Base-by-base conservation (phyloP, 1,284 basidiomycete species). In the Marasmius tenuissimus region DNA sequence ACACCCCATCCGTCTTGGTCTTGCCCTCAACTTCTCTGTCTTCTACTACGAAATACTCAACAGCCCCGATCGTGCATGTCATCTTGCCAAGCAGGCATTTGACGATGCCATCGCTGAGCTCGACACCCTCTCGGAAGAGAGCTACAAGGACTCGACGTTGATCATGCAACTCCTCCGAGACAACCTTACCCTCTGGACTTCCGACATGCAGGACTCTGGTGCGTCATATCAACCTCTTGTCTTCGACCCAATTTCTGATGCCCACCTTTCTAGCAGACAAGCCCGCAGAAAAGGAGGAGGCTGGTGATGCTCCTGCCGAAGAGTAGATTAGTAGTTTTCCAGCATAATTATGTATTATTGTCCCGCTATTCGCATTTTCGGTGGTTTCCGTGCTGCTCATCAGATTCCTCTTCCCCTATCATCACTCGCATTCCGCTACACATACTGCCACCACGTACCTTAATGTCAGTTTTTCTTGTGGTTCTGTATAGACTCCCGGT, bases 1-100 rank as follows among this genome's bases (percentile, higher is more conserved):
- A 71, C 97, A 99, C 85, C 97, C 97, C 70, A 99, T 99, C 81
- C 96, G 97, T 76, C 93, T 99, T 67, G 97, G 97, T 81, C 93
- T 99, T 62, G 97, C 97, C 56, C 87, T 99, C 75, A 99, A 99
- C 90, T 99, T 99, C 88, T 98, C 96, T 65, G 97, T 99, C 63
- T 99, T 99, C 87, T 99, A 99, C 90, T 99, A 98, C 84, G 97
- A 99, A 82, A 98, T 99, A 79, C 91, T 99, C 79, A 99, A 99
- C 90, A 94, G 91, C 76, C 97, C 97, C 72, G 97, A 98, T 81
- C 94, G 96, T 78, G 97, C 97, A 64, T 99, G 97, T 85, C 96
- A 98, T 78, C 93, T 98, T 71, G 97, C 97, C 77, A 99, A 99
- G 87, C 96, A 98, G 83, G 97, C 97, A 20, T 99, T 99, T 76